Evolutionary conservation across 2,329 filamentous ascomycete species (phyloP).

Genomic region (Waltergamsia citrina): DNA sequence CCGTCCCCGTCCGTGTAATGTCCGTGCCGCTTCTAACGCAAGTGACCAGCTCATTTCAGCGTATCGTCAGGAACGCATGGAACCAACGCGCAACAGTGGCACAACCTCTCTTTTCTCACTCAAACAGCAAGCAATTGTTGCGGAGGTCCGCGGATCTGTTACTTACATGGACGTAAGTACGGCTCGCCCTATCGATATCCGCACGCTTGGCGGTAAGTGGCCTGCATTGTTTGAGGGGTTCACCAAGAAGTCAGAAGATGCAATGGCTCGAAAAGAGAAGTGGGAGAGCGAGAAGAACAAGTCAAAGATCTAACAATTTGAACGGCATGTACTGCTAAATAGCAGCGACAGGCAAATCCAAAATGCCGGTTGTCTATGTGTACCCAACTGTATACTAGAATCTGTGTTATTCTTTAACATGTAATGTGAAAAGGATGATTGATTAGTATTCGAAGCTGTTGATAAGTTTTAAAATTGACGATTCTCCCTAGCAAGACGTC

Average conservation of each 20-base stretch:
- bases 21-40: too few relatives aligned
- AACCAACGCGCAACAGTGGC: constrained; percentile 5
- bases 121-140: constrained; percentile 8
- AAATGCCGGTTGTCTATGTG: too few relatives aligned
- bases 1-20: too few relatives aligned
- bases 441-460: too few relatives aligned
- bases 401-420: too few relatives aligned
- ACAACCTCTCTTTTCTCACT: constrained; percentile 6
- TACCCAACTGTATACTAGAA: too few relatives aligned
- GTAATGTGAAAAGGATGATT: too few relatives aligned
- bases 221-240: constrained; percentile 5
- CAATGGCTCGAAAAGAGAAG: constrained; percentile 2
- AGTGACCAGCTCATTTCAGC: constrained; percentile 7
- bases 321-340: too few relatives aligned
- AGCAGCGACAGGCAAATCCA: too few relatives aligned
- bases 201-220: constrained; percentile 4
- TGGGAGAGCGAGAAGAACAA: constrained; percentile 2
- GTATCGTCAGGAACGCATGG: constrained; percentile 5
- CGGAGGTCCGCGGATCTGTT: constrained; percentile 3
- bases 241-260: not conserved
- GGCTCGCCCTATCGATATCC: constrained; percentile 6
- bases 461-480: too few relatives aligned
- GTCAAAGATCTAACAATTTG: constrained; percentile 1
- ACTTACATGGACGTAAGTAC: constrained; percentile 6
- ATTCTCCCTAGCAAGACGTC: too few relatives aligned